Evolutionary conservation across 352 stramenopile genomes (phyloP), one percentile per base, ranked within the genome.

Genomic region (Globisporangium polare): DNA sequence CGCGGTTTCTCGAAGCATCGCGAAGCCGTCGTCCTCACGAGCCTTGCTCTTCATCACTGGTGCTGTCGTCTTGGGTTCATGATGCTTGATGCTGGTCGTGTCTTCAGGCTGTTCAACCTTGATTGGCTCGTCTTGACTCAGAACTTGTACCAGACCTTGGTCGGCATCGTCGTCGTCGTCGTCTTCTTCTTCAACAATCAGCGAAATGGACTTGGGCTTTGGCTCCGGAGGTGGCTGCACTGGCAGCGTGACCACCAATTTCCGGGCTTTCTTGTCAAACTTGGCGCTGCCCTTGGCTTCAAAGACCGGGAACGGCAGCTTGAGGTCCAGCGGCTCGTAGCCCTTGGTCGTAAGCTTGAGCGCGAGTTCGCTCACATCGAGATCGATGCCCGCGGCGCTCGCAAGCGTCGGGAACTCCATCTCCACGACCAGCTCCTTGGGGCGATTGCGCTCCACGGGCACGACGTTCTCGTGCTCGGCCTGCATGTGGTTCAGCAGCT

Each of bases 201-300:
- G 53, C 17, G 67, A 68, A 12, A 75, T 53, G 0, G 60, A 61
- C 51, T 68, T 63, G 15, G 63, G 53, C 41, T 71, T 68, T 9
- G 60, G 66, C 10, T 66, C 67, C 3, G 74, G 51, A 8, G 79
- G 84, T 4, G 86, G 77, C 18, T 86, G 72, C 29, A 97, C 85
- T 0, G 87, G 87, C 43, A 97, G 65, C 31, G 86, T 94, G 13
- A 97, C 80, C 3, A 90, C 62, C 1, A 97, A 60, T 27, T 86
- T 80, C 15, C 78, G 73, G 4, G 62, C 73, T 37, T 84, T 87
- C 58, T 95, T 95, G 53, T 97, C 86, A 65, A 94, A 97, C 41
- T 79, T 89, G 29, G 90, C 89, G 53, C 60, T 74, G 0, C 86
- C 88, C 20, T 92, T 93, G 10, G 75, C 65, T 61, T 96, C 83